A percentile compares a stretch with the other conserved stretches of the same genome.
phyloP scores from a whole-genome alignment of 192 early-diverging fungal species.

The Endogone sp. region DNA sequence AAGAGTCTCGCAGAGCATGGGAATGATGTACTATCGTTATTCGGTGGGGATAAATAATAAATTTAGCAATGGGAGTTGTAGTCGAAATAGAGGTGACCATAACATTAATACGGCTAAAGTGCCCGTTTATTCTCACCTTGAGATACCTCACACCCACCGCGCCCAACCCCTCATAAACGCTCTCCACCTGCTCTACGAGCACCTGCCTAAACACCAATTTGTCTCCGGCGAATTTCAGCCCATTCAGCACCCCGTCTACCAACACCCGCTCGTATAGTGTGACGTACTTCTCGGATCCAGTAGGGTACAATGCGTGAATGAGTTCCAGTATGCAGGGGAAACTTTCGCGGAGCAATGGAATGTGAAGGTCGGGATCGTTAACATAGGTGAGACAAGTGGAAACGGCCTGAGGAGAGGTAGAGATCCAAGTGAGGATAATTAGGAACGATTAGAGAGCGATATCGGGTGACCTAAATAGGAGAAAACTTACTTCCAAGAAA shows the following conservation, averaged over 20 bases:
- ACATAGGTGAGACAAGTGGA: constrained; percentile 12
- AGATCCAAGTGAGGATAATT: neutral
- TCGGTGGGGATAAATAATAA: no score
- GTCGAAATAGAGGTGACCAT: no score
- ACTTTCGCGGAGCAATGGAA: constrained; percentile 4
- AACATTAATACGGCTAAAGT: no score
- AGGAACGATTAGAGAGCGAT: neutral
- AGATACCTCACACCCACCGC: constrained; percentile 16
- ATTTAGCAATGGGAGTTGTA: no score
- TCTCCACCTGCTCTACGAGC: constrained; percentile 13
- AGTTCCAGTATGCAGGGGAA: constrained; percentile 12
- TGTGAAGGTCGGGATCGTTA: constrained; percentile 4
- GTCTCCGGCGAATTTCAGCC: constrained; percentile 10
- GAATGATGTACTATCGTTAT: neutral
- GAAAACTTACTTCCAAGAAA: constrained; percentile 6
- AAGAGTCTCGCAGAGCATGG: neutral
- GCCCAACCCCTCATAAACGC: neutral
- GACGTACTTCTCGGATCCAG: neutral
- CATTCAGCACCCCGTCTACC: constrained; percentile 5
- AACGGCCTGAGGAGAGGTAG: constrained; percentile 3
- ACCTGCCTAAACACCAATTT: constrained; percentile 4
- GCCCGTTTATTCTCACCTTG: neutral
- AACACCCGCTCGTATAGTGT: constrained; percentile 11
- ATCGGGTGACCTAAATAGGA: neutral
- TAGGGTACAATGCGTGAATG: neutral